A percentile compares a stretch with the other conserved stretches of the same genome.
phyloP scores from a whole-genome alignment of 2,329 filamentous ascomycete genomes.

The Pseudocercospora fijiensis region DNA sequence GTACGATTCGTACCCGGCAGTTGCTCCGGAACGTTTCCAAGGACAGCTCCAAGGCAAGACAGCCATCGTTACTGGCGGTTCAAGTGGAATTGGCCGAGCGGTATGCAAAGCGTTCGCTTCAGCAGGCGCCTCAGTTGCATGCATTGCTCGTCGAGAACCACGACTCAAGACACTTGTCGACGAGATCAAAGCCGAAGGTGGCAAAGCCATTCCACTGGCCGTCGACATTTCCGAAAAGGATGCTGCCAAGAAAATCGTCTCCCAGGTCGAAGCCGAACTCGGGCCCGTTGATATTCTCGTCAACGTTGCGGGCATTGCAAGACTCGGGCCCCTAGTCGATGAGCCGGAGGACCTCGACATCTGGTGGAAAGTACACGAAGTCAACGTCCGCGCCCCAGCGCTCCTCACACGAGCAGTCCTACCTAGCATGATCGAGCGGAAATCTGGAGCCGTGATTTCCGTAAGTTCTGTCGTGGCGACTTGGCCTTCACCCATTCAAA shows the following conservation, averaged over 20 bases:
- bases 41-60: constrained; percentile 61
- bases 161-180: constrained; percentile 50
- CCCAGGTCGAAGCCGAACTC: constrained; percentile 6
- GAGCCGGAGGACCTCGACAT: constrained; percentile 22
- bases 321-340: constrained; percentile 16
- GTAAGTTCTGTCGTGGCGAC: neutral
- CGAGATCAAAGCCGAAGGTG: constrained; percentile 7
- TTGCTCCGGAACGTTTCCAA: neutral
- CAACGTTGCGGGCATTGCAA: constrained; percentile 24
- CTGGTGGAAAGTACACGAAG: constrained; percentile 14
- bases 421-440: neutral
- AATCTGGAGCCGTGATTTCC: neutral
- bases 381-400: constrained; percentile 13
- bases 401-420: neutral
- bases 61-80: constrained; percentile 82
- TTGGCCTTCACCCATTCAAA: constrained; percentile 6
- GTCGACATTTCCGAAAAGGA: constrained; percentile 3
- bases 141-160: constrained; percentile 76
- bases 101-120: constrained; percentile 88
- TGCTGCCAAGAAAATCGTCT: constrained; percentile 1
- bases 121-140: constrained; percentile 77
- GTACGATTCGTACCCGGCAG: neutral
- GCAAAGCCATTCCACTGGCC: neutral
- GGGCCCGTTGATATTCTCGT: constrained; percentile 18
- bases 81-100: constrained; percentile 79